Percentiles rank a stretch among this genome's conserved stretches.
These are phyloP conservation scores for Lachancea cidri DNA, from an alignment of 805 yeast genomes.

Conservation along the genomic window DNA sequence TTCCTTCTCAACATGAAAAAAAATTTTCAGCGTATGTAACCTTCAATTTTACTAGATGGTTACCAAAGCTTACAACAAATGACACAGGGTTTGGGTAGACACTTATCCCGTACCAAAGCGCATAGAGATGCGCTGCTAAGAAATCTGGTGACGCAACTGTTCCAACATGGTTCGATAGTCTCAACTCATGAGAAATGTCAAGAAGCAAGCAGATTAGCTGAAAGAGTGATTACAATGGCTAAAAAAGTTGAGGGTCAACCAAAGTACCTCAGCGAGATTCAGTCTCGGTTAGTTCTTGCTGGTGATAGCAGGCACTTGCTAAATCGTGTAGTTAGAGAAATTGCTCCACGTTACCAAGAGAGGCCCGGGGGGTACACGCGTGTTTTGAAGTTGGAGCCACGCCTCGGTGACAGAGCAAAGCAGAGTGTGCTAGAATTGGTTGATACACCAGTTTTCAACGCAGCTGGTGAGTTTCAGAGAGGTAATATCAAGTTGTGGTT, in stretches of 20 bases:
- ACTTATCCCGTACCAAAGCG: conserved; percentile 39
- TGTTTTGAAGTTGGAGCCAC: conserved; percentile 73
- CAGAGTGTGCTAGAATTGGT: conserved; percentile 85
- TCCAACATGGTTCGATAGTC: conserved; percentile 64
- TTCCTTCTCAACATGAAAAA: background rate
- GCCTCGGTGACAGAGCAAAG: conserved; percentile 86
- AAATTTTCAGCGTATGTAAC: background rate
- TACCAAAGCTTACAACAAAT: too few species aligned
- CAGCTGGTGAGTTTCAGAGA: conserved; percentile 17
- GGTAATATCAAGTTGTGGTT: conserved; percentile 33
- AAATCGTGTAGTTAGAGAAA: conserved; percentile 62
- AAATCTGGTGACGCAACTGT: conserved; percentile 60
- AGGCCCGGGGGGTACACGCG: conserved; percentile 85
- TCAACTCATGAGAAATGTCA: conserved; percentile 76
- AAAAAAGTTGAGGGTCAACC: conserved; percentile 31
- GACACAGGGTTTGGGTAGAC: conserved; percentile 31
- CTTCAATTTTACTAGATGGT: too few species aligned
- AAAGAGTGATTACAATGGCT: conserved; percentile 57
- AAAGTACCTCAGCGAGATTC: conserved; percentile 25
- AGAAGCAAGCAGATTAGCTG: conserved; percentile 58
- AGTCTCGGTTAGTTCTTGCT: conserved; percentile 42
- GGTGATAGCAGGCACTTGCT: conserved; percentile 41
- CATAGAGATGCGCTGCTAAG: conserved; percentile 54
- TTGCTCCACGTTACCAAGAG: conserved; percentile 55
- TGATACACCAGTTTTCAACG: conserved; percentile 44